phyloP scores from a whole-genome alignment of 2,329 filamentous ascomycete species.

The Diatrype stigma region DNA sequence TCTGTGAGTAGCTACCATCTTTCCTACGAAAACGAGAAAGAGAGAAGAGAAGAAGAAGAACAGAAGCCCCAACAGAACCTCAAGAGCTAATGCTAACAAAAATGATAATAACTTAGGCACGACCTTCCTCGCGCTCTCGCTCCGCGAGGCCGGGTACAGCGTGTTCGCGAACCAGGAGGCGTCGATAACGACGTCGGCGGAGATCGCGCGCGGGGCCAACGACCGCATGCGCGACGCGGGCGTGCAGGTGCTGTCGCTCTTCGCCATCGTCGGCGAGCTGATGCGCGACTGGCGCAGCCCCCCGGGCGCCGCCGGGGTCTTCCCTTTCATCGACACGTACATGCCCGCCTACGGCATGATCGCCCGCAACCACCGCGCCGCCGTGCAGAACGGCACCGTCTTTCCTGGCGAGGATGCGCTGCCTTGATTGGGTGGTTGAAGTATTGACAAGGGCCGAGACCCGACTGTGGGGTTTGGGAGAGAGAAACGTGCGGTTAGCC shows the following conservation, averaged over 20 bases:
- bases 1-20: too few species aligned
- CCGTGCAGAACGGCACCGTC: constrained; percentile 56
- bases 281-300: constrained; percentile 66
- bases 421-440: constrained; percentile 10
- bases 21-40: too few species aligned
- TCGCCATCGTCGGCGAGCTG: constrained; percentile 61
- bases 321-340: constrained; percentile 62
- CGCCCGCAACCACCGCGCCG: constrained; percentile 57
- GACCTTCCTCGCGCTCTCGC: constrained; percentile 68
- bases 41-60: too few species aligned
- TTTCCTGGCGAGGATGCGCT: constrained; percentile 46
- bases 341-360: constrained; percentile 62
- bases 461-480: too few species aligned
- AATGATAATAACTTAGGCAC: constrained; percentile 37
- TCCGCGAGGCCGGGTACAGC: constrained; percentile 65
- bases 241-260: constrained; percentile 59
- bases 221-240: constrained; percentile 63
- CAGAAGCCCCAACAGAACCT: too few species aligned
- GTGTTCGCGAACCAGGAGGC: constrained; percentile 73
- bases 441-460: too few species aligned
- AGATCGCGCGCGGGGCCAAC: constrained; percentile 62
- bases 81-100: too few species aligned
- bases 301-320: constrained; percentile 49
- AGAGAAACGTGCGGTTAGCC: too few species aligned
- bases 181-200: constrained; percentile 59